Percentiles rank a stretch among this genome's conserved stretches.
Evolutionary conservation across 75 land plant species (phyloP).

Genomic region (Picea sitchensis): DNA sequence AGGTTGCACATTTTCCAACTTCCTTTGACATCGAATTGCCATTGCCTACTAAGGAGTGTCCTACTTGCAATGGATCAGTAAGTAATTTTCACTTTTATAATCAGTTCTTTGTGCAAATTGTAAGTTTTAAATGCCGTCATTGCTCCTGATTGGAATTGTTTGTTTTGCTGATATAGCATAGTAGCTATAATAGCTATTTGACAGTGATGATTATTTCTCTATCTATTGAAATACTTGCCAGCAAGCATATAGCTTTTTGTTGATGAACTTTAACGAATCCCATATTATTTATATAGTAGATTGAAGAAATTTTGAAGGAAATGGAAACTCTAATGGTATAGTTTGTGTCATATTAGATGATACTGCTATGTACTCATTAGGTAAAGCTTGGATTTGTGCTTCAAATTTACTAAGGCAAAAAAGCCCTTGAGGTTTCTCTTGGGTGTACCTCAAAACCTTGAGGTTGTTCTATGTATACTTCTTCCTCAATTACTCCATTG

Average conservation of each 20-base stretch:
- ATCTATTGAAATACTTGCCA: background rate
- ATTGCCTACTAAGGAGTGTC: slow-evolving; percentile 82
- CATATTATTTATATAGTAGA: background rate
- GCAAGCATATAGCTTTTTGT: background rate
- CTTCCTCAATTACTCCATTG: too few relatives aligned
- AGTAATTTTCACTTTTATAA: slow-evolving; percentile 5
- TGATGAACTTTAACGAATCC: background rate
- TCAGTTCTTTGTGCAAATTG: background rate
- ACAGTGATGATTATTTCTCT: background rate
- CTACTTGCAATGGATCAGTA: slow-evolving; percentile 86
- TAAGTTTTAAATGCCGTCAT: background rate
- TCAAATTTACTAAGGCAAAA: background rate
- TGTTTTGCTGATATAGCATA: slow-evolving; percentile 7
- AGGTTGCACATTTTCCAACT: slow-evolving; percentile 70
- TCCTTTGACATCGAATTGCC: slow-evolving; percentile 53
- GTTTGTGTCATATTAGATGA: background rate
- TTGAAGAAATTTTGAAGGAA: background rate
- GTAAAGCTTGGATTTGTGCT: background rate
- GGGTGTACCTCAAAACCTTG: too few relatives aligned
- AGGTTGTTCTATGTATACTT: too few relatives aligned
- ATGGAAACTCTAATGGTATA: background rate
- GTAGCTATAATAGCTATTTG: background rate
- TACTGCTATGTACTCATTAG: background rate
- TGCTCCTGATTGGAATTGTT: background rate
- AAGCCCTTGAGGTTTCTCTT: too few relatives aligned